Percentiles rank a stretch among this genome's conserved stretches.
These are phyloP conservation scores for Elsinoe fawcettii DNA, from an alignment of 2,329 filamentous ascomycete species.

Conservation along the genomic window DNA sequence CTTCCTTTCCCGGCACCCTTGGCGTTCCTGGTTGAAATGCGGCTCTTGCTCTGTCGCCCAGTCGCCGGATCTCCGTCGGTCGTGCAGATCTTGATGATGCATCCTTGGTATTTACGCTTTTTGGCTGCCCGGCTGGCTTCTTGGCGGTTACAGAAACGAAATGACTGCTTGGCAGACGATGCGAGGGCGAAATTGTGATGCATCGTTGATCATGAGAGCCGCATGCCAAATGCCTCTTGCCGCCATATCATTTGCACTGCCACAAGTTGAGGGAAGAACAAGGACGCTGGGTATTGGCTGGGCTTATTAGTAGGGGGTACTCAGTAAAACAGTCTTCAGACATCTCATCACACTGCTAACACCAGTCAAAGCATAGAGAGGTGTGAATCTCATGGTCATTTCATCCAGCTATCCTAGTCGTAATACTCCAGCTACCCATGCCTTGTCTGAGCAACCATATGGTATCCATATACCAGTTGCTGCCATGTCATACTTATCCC, in stretches of 20 bases:
- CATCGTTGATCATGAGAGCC: not conserved
- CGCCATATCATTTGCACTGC: not conserved
- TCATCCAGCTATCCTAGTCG: slow-evolving; percentile 3
- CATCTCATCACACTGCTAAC: no score
- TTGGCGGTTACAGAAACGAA: not conserved
- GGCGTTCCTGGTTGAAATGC: not conserved
- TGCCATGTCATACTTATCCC: not conserved
- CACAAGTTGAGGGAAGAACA: not conserved
- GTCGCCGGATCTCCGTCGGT: not conserved
- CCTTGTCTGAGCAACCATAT: not conserved
- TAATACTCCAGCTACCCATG: slow-evolving; percentile 1
- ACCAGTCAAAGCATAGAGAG: no score
- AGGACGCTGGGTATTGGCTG: slow-evolving; percentile 1
- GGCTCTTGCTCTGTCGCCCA: not conserved
- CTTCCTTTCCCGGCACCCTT: not conserved
- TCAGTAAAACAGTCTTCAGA: no score
- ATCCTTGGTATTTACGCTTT: slow-evolving; percentile 7
- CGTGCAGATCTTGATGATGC: not conserved
- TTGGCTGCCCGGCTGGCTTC: not conserved
- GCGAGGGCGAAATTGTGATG: slow-evolving; percentile 1
- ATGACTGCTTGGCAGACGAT: slow-evolving; percentile 1
- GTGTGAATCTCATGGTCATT: slow-evolving; percentile 3
- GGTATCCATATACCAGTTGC: not conserved
- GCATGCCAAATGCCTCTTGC: not conserved
- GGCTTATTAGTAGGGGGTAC: not conserved